Percentiles rank a stretch among this genome's conserved stretches.
These are phyloP conservation scores for Angomonas desouzai DNA, from an alignment of 208 protist genomes.

Conservation along the genomic window DNA sequence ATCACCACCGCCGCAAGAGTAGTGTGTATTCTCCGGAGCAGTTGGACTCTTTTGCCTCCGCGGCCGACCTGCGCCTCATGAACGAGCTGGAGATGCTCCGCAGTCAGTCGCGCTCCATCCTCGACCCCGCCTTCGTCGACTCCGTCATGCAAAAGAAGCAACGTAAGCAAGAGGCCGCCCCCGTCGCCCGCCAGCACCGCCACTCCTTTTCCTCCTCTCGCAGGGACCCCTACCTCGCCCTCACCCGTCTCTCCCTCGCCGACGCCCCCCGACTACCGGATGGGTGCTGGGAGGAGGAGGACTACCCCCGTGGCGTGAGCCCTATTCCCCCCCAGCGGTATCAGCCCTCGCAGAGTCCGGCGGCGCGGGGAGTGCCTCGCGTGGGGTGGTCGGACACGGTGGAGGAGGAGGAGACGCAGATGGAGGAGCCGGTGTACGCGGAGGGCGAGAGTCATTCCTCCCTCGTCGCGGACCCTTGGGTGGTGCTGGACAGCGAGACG, in stretches of 20 bases:
- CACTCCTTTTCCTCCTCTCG: background rate
- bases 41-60: slow-evolving; percentile 39
- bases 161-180: background rate
- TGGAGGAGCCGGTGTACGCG: background rate
- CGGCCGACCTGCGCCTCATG: slow-evolving; percentile 51
- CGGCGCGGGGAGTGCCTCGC: no score
- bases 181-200: background rate
- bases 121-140: slow-evolving; percentile 23
- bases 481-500: slow-evolving; percentile 52
- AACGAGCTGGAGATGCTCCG: slow-evolving; percentile 75
- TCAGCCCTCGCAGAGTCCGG: background rate
- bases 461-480: slow-evolving; percentile 42
- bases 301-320: background rate
- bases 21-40: slow-evolving; percentile 13
- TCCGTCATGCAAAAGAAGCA: slow-evolving; percentile 8
- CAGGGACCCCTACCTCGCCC: slow-evolving; percentile 6
- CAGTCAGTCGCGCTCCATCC: slow-evolving; percentile 28
- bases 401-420: background rate
- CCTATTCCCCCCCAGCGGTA: background rate
- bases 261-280: slow-evolving; percentile 8
- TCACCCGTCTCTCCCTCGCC: background rate
- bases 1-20: slow-evolving; percentile 9
- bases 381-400: no score
- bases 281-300: background rate
- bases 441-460: slow-evolving; percentile 5